Percentiles rank a stretch among this genome's conserved stretches.
phyloP scores from a whole-genome alignment of 106 monocot genomes.

The Gastrodia elata region DNA sequence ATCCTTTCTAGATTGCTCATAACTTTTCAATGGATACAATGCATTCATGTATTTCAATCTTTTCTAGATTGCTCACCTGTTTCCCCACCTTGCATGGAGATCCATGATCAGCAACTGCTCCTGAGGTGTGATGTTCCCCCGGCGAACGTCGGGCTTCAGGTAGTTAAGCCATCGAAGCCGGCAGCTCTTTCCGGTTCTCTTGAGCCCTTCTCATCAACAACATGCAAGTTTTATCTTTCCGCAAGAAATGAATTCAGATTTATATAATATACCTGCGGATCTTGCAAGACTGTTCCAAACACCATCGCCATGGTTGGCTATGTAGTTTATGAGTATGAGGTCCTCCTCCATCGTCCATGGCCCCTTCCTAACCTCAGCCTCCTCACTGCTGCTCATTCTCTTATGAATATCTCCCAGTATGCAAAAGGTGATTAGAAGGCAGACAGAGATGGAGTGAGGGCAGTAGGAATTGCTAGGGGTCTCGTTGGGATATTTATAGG shows the following conservation, averaged over 20 bases:
- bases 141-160: conserved; percentile 62
- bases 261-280: conserved; percentile 33
- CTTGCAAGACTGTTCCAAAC: conserved; percentile 66
- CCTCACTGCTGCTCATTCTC: conserved; percentile 19
- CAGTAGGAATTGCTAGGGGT: not conserved
- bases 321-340: conserved; percentile 69
- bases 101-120: conserved; percentile 84
- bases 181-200: conserved; percentile 89
- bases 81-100: conserved; percentile 83
- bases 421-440: not conserved
- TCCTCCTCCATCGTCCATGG: conserved; percentile 84
- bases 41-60: too few species aligned
- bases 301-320: conserved; percentile 49
- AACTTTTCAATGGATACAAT: too few species aligned
- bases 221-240: not conserved
- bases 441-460: conserved; percentile 2
- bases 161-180: conserved; percentile 89
- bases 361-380: conserved; percentile 52
- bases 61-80: conserved; percentile 40
- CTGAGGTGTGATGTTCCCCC: conserved; percentile 83
- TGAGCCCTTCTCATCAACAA: conserved; percentile 45
- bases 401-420: conserved; percentile 16
- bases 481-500: conserved; percentile 2
- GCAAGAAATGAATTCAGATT: conserved; percentile 8
- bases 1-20: too few species aligned